These are phyloP conservation scores for Nigrospora sphaerica DNA, from an alignment of 2,329 filamentous ascomycete species.

Conservation along the genomic window DNA sequence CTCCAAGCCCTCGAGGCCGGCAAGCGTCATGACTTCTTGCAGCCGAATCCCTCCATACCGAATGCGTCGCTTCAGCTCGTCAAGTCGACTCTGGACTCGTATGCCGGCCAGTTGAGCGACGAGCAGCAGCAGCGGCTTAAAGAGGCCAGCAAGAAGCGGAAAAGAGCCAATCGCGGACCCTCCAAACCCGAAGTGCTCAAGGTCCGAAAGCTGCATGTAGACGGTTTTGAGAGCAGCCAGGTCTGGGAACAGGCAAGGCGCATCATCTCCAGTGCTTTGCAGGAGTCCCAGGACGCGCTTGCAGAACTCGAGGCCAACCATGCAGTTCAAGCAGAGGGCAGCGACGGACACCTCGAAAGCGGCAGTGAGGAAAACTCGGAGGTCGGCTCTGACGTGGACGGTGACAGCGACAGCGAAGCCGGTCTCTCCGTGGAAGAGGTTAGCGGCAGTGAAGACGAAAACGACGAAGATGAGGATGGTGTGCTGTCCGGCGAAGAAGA, in stretches of 20 bases:
- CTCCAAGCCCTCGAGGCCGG: constrained; percentile 49
- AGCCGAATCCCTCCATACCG: constrained; percentile 60
- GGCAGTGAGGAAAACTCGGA: constrained; percentile 14
- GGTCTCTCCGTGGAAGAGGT: constrained; percentile 20
- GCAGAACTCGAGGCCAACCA: constrained; percentile 43
- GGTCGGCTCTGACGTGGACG: constrained; percentile 22
- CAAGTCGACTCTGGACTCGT: constrained; percentile 73
- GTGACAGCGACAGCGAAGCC: constrained; percentile 28
- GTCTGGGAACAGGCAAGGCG: constrained; percentile 90
- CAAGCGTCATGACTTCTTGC: constrained; percentile 69
- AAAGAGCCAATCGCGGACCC: constrained; percentile 46
- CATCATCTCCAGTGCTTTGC: constrained; percentile 57
- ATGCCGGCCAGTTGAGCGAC: constrained; percentile 67
- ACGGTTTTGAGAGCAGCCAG: constrained; percentile 82
- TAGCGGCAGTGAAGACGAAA: constrained; percentile 23
- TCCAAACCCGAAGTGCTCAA: constrained; percentile 53
- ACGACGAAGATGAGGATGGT: constrained; percentile 24
- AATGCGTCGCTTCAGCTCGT: constrained; percentile 64
- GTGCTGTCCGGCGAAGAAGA: constrained; percentile 20
- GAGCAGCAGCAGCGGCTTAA: constrained; percentile 64
- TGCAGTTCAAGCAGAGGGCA: constrained; percentile 44
- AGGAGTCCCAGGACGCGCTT: constrained; percentile 39
- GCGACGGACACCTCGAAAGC: constrained; percentile 23
- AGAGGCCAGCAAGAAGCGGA: constrained; percentile 67
- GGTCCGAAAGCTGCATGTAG: constrained; percentile 73